Base-by-base conservation (phyloP, 805 yeast species). In the Saccharomycopsis sp. region DNA sequence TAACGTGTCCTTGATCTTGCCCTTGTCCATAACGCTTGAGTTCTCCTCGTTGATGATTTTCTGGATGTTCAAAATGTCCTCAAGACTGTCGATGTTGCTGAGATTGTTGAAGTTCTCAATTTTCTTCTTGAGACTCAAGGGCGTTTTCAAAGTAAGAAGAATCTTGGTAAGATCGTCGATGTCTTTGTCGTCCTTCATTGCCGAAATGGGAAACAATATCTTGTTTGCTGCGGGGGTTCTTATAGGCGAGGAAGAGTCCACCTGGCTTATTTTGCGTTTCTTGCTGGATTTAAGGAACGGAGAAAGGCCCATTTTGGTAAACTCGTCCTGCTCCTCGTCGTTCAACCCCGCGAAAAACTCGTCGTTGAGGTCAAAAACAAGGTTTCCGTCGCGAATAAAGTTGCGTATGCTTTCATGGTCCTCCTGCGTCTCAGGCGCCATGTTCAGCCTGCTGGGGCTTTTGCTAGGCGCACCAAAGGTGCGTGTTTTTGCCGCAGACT, bases 61-160 rank as follows among this genome's bases (percentile, higher is more conserved):
- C 21, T 44, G 48, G 21, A 44, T 44, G 21, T 44, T 44, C 16
- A 44, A 44, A 4, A 44, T n/a, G 18, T 44, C 48, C 16, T 44
- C 48, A 44, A 44, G 21, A 44, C 48, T 44, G 21, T 44, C 48
- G 4, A 44, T 44, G 16, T 44, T 44, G 48, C 16, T 44, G 18
- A 5, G 4, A 18, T 44, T 44, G 21, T 37, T 37, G 34, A 46
- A 55, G 46, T 16, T 48, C 24, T 51, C 55, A 24, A 52, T 52
- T 16, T 41, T 51, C 20, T 58, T 53, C 29, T 41, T 54, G 9
- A 57, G 44, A 34, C 48, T 50, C 24, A 47, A 48, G 16, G 61
- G 61, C 34, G 61, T 58, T 50, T 55, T 58, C 15, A 55, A 37
- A 41, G 56, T 47, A 48, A 58, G 40, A 18, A 58, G 50, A 3